Conservation (phyloP, 306 rosid species). For the Ormosia semicastrata region DNA sequence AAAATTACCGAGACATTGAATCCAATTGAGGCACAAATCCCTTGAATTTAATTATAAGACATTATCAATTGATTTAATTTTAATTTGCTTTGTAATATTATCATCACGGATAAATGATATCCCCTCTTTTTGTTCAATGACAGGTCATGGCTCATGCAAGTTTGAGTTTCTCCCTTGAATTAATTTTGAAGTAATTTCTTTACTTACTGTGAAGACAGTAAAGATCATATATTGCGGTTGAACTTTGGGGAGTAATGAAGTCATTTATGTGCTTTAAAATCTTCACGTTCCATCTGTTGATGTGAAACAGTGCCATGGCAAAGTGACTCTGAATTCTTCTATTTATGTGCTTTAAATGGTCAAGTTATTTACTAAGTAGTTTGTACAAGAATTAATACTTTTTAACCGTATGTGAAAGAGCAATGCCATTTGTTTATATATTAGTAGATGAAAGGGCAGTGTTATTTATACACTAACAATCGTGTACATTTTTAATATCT, state of each 20-base stretch:
- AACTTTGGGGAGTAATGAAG: neutral
- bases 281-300: neutral
- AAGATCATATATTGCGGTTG: neutral
- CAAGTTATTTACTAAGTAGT: neutral
- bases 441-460: too few relatives aligned
- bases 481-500: neutral
- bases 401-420: too few relatives aligned
- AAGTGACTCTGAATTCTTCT: neutral
- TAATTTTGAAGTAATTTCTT: conserved; percentile 5
- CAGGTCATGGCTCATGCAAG: conserved; percentile 69
- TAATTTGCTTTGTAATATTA: neutral
- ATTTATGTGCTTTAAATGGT: neutral
- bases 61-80: neutral
- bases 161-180: conserved; percentile 50
- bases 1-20: neutral
- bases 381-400: neutral
- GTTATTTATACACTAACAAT: too few relatives aligned
- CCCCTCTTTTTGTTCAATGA: conserved; percentile 13
- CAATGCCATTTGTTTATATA: too few relatives aligned
- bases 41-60: conserved; percentile 25
- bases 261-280: neutral
- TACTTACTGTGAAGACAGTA: neutral
- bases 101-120: neutral
- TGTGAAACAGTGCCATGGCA: neutral
- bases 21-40: conserved; percentile 13